A percentile compares a stretch with the other conserved stretches of the same genome.
Evolutionary conservation across 371 early-diverging fungal genomes (phyloP).

Genomic region (Mortierella sp.): DNA sequence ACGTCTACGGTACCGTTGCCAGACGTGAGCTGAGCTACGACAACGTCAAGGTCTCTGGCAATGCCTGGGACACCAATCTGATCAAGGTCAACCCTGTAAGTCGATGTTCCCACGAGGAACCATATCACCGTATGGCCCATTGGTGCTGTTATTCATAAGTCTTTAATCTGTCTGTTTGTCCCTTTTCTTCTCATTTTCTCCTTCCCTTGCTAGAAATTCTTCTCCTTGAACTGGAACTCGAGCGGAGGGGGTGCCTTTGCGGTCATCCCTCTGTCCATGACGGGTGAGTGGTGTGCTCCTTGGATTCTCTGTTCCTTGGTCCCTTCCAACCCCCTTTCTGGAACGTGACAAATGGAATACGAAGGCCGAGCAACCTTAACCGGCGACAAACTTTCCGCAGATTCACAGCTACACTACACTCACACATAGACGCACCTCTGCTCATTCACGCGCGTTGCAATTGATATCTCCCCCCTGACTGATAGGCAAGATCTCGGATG

Average conservation of each 20-base stretch:
- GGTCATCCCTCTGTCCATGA: constrained; percentile 85
- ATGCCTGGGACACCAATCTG: constrained; percentile 98
- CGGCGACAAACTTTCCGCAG: too few relatives aligned
- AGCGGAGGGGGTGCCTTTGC: constrained; percentile 98
- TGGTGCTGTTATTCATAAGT: not conserved
- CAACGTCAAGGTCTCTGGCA: constrained; percentile 90
- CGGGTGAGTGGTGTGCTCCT: constrained; percentile 83
- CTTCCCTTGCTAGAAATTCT: constrained; percentile 68
- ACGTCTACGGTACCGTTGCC: constrained; percentile 92
- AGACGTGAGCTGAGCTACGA: constrained; percentile 95
- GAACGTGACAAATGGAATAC: constrained; percentile 6
- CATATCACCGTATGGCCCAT: not conserved
- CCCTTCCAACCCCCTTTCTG: not conserved
- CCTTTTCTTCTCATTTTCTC: too few relatives aligned
- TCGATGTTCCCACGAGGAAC: not conserved
- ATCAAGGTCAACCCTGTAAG: constrained; percentile 93
- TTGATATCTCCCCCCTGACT: not conserved
- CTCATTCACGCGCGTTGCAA: not conserved
- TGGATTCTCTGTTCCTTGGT: not conserved
- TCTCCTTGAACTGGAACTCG: constrained; percentile 96
- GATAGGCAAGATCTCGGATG: constrained; percentile 84
- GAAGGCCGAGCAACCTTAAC: too few relatives aligned
- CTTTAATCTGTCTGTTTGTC: too few relatives aligned
- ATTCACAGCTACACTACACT: not conserved
- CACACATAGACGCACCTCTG: not conserved